phyloP scores from a whole-genome alignment of 2,329 filamentous ascomycete genomes.

The Seiridium cupressi region DNA sequence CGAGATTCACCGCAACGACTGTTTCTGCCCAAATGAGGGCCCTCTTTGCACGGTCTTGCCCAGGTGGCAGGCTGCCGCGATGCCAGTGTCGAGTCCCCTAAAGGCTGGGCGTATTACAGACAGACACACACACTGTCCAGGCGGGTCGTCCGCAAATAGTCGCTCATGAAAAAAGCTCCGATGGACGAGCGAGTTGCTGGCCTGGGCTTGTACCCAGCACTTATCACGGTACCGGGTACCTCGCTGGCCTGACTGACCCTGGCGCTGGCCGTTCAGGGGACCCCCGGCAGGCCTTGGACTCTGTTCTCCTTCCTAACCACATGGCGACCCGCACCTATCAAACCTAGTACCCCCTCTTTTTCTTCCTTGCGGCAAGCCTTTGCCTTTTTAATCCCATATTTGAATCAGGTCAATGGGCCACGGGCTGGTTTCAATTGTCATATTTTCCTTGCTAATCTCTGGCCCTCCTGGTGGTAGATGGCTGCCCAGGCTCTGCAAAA shows the following conservation, averaged over 20 bases:
- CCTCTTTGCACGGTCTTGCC: too few species aligned
- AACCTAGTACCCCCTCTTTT: conserved; percentile 6
- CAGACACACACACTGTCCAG: too few species aligned
- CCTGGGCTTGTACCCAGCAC: neutral
- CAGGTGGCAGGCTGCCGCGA: too few species aligned
- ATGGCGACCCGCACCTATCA: conserved; percentile 10
- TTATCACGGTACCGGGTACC: neutral
- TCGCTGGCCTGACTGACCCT: neutral
- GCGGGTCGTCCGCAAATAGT: too few species aligned
- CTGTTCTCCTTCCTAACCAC: conserved; percentile 6
- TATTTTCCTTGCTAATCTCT: conserved; percentile 4
- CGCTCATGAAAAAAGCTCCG: neutral
- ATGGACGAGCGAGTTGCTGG: neutral
- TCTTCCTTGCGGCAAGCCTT: conserved; percentile 5
- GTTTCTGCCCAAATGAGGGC: neutral
- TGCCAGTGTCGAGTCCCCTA: too few species aligned
- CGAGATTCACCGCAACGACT: neutral
- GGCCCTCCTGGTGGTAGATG: conserved; percentile 10
- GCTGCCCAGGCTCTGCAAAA: conserved; percentile 11
- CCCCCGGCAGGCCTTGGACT: conserved; percentile 1
- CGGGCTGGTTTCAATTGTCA: conserved; percentile 4
- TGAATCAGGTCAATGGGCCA: conserved; percentile 12
- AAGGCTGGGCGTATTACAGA: too few species aligned
- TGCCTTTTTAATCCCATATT: conserved; percentile 11
- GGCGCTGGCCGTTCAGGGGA: neutral